These are phyloP conservation scores for Aurinia saxatilis DNA, from an alignment of 345 rosid genomes.

Conservation along the genomic window DNA sequence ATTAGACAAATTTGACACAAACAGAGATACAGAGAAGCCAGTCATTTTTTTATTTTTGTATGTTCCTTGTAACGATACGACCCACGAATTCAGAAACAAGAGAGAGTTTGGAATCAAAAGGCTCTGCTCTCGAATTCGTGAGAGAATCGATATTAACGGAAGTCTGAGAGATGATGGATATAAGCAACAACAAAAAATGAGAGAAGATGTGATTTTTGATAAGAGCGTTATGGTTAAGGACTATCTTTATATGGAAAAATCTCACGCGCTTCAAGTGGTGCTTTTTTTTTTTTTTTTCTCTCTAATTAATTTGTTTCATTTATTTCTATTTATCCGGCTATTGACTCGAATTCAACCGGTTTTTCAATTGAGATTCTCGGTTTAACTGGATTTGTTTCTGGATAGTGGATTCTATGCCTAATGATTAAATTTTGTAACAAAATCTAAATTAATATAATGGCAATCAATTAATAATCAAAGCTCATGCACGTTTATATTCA, in stretches of 20 bases:
- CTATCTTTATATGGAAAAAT: conserved; percentile 18
- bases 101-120: background rate
- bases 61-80: background rate
- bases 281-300: background rate
- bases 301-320: background rate
- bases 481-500: too few relatives aligned
- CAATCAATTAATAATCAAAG: too few relatives aligned
- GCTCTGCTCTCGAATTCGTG: conserved; percentile 1
- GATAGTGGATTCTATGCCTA: too few relatives aligned
- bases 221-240: background rate
- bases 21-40: conserved; percentile 32
- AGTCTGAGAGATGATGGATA: background rate
- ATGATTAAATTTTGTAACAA: too few relatives aligned
- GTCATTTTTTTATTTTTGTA: conserved; percentile 21
- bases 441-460: too few relatives aligned
- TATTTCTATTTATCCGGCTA: background rate
- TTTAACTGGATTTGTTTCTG: background rate
- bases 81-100: background rate
- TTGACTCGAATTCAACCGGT: background rate
- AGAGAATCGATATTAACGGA: background rate
- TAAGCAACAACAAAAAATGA: conserved; percentile 2
- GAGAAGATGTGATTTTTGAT: conserved; percentile 16
- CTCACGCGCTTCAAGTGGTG: conserved; percentile 28
- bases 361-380: background rate
- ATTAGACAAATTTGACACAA: conserved; percentile 33